These are phyloP conservation scores for Phyllosticta citrichinensis DNA, from an alignment of 2,329 filamentous ascomycete genomes.

Conservation along the genomic window DNA sequence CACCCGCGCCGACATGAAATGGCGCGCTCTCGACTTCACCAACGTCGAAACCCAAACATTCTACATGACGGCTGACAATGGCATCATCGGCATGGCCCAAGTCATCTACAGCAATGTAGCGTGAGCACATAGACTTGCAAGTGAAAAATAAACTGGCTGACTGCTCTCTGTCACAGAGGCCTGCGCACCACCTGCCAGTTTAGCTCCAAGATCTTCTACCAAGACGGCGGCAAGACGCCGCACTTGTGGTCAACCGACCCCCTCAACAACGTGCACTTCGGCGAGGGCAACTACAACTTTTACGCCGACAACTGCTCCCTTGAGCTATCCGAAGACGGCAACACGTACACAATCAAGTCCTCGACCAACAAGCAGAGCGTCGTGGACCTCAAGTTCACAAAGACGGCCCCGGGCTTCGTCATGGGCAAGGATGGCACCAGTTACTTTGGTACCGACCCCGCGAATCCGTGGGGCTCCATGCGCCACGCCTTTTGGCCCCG, in stretches of 20 bases:
- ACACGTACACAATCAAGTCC: slow-evolving; percentile 80
- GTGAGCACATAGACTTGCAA: slow-evolving; percentile 44
- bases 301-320: slow-evolving; percentile 78
- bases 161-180: slow-evolving; percentile 47
- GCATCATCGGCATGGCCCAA: slow-evolving; percentile 69
- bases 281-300: slow-evolving; percentile 71
- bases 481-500: slow-evolving; percentile 91
- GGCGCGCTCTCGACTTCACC: slow-evolving; percentile 71
- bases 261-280: slow-evolving; percentile 71
- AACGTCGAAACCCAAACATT: slow-evolving; percentile 92
- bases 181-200: slow-evolving; percentile 87
- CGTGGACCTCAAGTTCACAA: slow-evolving; percentile 76
- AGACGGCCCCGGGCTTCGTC: slow-evolving; percentile 69
- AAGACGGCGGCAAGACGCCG: slow-evolving; percentile 57
- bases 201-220: slow-evolving; percentile 84
- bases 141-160: slow-evolving; percentile 11
- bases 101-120: slow-evolving; percentile 96
- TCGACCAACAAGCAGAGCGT: slow-evolving; percentile 69
- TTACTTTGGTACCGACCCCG: slow-evolving; percentile 75
- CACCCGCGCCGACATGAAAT: slow-evolving; percentile 68
- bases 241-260: slow-evolving; percentile 77
- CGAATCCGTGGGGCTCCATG: slow-evolving; percentile 85
- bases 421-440: slow-evolving; percentile 75
- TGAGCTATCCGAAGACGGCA: slow-evolving; percentile 76
- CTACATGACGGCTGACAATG: slow-evolving; percentile 74